These are phyloP conservation scores for Neurospora sp. DNA, from an alignment of 495 filamentous ascomycete genomes.

Conservation along the genomic window DNA sequence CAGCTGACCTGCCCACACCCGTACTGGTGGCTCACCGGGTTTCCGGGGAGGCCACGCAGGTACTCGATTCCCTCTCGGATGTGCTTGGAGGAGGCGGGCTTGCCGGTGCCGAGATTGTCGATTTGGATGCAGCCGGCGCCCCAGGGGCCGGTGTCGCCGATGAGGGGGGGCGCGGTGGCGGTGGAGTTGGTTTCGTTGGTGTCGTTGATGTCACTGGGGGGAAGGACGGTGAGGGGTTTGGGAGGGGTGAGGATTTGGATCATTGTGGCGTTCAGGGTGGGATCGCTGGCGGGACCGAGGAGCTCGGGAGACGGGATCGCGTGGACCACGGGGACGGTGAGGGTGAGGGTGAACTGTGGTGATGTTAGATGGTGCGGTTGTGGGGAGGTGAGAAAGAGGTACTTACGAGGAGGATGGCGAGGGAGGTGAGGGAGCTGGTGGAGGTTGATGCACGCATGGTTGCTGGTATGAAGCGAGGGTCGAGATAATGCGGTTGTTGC, in stretches of 20 bases:
- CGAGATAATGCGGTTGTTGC: neutral
- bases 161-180: neutral
- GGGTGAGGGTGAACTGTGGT: neutral
- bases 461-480: neutral
- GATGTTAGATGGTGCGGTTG: neutral
- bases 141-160: neutral
- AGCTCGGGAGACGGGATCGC: neutral
- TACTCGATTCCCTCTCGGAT: neutral
- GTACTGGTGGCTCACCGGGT: neutral
- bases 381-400: neutral
- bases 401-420: neutral
- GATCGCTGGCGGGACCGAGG: neutral
- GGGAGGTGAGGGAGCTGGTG: neutral
- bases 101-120: neutral
- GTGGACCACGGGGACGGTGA: neutral
- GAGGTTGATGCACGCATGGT: neutral
- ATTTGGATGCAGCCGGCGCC: neutral
- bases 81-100: neutral
- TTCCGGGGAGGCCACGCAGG: neutral
- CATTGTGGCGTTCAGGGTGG: neutral
- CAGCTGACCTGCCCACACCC: constrained; percentile 1
- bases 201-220: fast-evolving
- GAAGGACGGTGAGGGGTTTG: neutral
- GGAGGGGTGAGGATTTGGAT: neutral
- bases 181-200: neutral